Conservation (phyloP, 768 basidiomycete species). For the Auricularia heimuer region DNA sequence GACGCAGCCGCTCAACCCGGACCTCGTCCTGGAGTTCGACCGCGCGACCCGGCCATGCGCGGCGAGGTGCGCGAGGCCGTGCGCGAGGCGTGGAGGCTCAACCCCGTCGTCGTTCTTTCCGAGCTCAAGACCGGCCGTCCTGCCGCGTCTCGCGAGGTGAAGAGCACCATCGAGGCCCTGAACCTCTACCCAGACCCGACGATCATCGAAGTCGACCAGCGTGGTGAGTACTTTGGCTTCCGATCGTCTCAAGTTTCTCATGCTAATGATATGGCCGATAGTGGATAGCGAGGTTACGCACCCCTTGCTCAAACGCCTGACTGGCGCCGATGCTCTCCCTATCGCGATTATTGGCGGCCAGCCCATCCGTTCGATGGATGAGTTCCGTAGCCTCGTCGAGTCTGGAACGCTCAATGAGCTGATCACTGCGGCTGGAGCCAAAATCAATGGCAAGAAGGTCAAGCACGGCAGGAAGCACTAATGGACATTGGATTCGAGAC, state of each 20-base stretch:
- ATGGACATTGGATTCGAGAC: too few relatives aligned
- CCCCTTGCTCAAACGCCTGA: conserved; percentile 54
- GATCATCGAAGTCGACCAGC: conserved; percentile 61
- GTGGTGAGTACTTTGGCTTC: conserved; percentile 26
- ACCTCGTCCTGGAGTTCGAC: conserved; percentile 76
- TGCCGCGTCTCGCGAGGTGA: conserved; percentile 55
- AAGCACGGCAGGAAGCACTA: too few relatives aligned
- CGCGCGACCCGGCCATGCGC: conserved; percentile 33
- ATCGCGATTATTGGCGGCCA: conserved; percentile 48
- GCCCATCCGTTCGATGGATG: too few relatives aligned
- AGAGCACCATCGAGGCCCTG: conserved; percentile 43
- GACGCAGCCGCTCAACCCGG: conserved; percentile 56
- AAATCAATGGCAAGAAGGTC: too few relatives aligned
- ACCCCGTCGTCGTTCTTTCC: conserved; percentile 67
- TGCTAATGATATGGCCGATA: conserved; percentile 8
- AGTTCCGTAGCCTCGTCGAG: too few relatives aligned
- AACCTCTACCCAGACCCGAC: conserved; percentile 53
- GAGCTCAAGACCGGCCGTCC: conserved; percentile 63
- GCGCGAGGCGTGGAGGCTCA: conserved; percentile 56
- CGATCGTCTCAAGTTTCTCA: neutral
- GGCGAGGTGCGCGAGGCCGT: conserved; percentile 53
- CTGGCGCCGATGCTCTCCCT: conserved; percentile 44
- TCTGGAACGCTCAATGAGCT: too few relatives aligned
- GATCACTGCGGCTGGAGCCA: too few relatives aligned
- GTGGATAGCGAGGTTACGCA: conserved; percentile 56